Evolutionary conservation across 257 asterid genomes (phyloP).

Genomic region (Solanum chilense): DNA sequence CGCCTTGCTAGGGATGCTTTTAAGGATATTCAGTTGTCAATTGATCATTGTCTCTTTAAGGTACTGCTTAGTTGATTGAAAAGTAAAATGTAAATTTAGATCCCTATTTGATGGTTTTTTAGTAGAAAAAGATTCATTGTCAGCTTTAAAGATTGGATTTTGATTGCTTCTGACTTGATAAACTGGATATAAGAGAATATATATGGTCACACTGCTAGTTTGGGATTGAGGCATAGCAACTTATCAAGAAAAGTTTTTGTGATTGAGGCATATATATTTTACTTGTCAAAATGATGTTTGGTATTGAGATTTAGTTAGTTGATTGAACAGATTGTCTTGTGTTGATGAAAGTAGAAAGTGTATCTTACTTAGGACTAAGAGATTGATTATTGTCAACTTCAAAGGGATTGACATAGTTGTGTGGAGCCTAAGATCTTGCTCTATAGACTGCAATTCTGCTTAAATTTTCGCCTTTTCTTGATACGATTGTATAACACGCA

Average conservation of each 20-base stretch:
- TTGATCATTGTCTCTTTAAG: constrained; percentile 12
- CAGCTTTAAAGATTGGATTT: not conserved
- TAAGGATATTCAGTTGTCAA: constrained; percentile 13
- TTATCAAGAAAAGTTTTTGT: not conserved
- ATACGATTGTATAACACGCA: not conserved
- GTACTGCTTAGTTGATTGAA: not conserved
- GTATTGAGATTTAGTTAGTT: not conserved
- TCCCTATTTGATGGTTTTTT: not conserved
- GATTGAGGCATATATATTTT: not conserved
- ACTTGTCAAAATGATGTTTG: not conserved
- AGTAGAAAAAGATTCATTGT: not conserved
- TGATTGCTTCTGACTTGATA: not conserved
- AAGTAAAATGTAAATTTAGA: not conserved
- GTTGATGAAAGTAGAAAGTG: not conserved
- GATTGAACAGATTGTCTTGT: not conserved
- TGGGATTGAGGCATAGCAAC: not conserved
- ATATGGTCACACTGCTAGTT: not conserved
- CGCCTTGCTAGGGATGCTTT: constrained; percentile 11
- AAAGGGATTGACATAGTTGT: not conserved
- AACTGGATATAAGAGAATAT: not conserved
- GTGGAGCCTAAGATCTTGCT: not conserved
- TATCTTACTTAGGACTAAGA: not conserved
- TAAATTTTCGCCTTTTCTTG: not conserved
- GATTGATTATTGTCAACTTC: not conserved
- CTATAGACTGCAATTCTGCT: not conserved